Conservation (phyloP, 2,329 filamentous ascomycete genomes). For the Hypomyces perniciosus region DNA sequence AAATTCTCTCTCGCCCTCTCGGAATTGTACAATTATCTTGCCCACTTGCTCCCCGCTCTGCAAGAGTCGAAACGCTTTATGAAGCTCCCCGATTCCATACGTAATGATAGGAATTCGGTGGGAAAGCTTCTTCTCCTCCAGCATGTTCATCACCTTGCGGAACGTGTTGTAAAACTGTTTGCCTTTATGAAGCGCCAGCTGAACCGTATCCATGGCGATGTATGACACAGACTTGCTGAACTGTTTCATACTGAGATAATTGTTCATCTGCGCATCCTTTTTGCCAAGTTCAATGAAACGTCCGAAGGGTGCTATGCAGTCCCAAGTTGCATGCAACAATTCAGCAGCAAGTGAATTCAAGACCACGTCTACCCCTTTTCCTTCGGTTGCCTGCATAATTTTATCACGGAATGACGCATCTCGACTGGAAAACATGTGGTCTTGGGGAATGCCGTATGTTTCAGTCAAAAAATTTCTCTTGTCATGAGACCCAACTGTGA, state of each 20-base stretch:
- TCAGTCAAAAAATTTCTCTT: not conserved
- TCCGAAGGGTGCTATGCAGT: not conserved
- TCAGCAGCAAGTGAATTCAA: not conserved
- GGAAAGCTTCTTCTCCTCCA: not conserved
- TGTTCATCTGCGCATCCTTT: not conserved
- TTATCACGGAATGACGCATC: not conserved
- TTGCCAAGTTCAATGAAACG: not conserved
- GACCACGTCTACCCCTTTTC: not conserved
- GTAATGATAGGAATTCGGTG: not conserved
- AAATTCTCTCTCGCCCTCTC: not conserved
- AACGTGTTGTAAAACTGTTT: not conserved
- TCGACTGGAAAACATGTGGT: not conserved
- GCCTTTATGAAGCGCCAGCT: not conserved
- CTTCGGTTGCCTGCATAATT: not conserved
- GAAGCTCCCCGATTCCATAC: not conserved
- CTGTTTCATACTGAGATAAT: not conserved
- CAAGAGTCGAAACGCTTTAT: not conserved
- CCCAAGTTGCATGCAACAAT: not conserved
- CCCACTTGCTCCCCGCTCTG: not conserved
- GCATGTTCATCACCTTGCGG: not conserved
- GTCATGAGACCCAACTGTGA: not conserved
- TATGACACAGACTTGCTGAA: not conserved
- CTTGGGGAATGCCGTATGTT: not conserved
- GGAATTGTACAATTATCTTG: not conserved
- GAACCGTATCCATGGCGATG: not conserved